Base-by-base conservation (phyloP, 176 grass and related monocot genomes). In the Aegilops tauschii region DNA sequence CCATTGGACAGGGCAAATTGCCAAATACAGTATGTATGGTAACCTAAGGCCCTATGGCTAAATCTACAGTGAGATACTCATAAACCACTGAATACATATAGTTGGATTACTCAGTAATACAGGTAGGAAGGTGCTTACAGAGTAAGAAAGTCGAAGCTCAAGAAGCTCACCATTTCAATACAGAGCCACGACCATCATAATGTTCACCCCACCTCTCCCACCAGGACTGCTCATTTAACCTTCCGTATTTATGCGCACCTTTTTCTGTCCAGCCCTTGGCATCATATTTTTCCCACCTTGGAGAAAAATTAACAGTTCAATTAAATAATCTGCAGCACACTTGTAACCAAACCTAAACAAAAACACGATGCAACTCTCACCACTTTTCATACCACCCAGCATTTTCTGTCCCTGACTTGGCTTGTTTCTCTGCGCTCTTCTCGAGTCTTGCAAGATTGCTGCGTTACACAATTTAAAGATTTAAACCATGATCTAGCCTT, bases 321-420 rank as follows among this genome's bases (percentile, higher is more conserved):
- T 28, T 25, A 67, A 63, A 69, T 42, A 47, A 58, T 72, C 65
- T 23, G 44, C 44, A 65, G 31, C 80, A 37, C 25, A 91, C 9
- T 29, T 67, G 20, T 21, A 86, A 83, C 0, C 9, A 81, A 83
- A 87, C 49, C 31, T 62, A 62, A 49, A 82, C 13, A 54, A 42
- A 88, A 69, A 13, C 70, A 65, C 42, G 61, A 81, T 61, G 52
- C 25, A 4, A 13, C 82, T 81, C 91, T 92, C 84, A 99, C 97
- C 97, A 99, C 86, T 96, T 96, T 69, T 99, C 97, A 83, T 99
- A 96, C 97, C 97, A 99, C 75, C 97, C 97, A 88, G 92, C 97
- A 87, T 96, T 92, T 86, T 96, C 90, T 65, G 73, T 45, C 65
- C 94, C 92, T 63, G 92, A 99, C 85, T 96, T 99, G 44, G 97